These are phyloP conservation scores for Pistacia integerrima DNA, from an alignment of 345 rosid genomes.

Conservation along the genomic window DNA sequence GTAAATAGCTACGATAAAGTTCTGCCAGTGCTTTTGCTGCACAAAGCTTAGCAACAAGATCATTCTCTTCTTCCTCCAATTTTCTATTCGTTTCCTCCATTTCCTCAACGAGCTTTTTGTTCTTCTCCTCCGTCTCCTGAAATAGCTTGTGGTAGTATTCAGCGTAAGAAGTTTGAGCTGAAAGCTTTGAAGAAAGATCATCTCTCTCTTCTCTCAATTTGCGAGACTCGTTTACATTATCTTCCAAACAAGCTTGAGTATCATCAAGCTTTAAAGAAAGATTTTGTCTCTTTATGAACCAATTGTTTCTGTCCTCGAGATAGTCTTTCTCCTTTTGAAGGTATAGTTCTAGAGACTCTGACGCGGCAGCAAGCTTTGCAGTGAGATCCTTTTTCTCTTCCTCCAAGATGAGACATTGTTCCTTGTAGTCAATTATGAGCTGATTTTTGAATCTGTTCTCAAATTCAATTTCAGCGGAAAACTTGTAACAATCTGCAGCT, in stretches of 20 bases:
- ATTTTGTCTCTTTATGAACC: not conserved
- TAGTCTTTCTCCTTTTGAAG: not conserved
- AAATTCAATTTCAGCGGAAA: no score
- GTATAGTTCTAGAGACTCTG: not conserved
- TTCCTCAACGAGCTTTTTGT: not conserved
- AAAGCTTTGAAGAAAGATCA: not conserved
- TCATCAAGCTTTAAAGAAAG: not conserved
- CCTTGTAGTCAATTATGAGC: not conserved
- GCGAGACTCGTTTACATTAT: not conserved
- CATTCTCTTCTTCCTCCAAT: not conserved
- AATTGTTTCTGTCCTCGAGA: not conserved
- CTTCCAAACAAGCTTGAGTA: not conserved
- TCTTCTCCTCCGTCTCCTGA: not conserved
- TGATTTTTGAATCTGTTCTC: no score
- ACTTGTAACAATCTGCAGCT: no score
- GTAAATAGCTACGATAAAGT: slow-evolving; percentile 10
- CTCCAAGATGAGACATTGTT: not conserved
- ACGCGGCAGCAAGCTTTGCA: not conserved
- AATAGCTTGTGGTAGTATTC: not conserved
- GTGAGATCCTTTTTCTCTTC: not conserved
- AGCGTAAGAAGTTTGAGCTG: not conserved
- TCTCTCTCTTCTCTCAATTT: not conserved
- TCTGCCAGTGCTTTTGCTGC: slow-evolving; percentile 1
- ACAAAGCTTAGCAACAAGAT: not conserved
- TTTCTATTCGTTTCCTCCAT: not conserved